Conservation (phyloP, 78 protist genomes). For the Polysphondylium violaceum region DNA sequence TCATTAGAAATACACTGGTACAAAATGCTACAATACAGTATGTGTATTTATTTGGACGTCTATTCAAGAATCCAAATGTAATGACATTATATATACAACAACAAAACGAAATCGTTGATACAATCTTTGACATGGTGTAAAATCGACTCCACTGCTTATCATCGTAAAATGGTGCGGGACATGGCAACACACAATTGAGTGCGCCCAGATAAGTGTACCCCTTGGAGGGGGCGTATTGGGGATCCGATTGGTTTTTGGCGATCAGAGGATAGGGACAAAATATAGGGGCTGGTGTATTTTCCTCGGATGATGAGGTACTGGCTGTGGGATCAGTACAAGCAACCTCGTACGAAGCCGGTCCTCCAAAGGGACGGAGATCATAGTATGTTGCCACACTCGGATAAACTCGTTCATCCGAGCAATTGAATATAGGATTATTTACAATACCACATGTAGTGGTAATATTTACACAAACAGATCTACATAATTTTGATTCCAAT, state of each 20-base stretch:
- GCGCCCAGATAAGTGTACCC: slow-evolving; percentile 18
- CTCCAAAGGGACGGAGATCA: neutral
- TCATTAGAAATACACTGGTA: neutral
- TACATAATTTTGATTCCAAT: neutral
- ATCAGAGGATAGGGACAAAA: slow-evolving; percentile 8
- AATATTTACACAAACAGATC: slow-evolving; percentile 5
- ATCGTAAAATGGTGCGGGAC: slow-evolving; percentile 32
- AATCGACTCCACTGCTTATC: slow-evolving; percentile 26
- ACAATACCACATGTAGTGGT: neutral
- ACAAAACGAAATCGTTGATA: slow-evolving; percentile 48
- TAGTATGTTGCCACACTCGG: neutral
- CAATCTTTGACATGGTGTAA: slow-evolving; percentile 15
- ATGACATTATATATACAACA: slow-evolving; percentile 28
- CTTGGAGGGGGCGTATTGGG: neutral
- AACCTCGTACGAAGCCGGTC: neutral
- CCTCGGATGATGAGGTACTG: neutral
- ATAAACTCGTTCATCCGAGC: neutral
- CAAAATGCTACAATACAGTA: slow-evolving; percentile 43
- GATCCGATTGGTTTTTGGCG: neutral
- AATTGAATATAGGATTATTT: neutral
- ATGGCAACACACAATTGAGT: slow-evolving; percentile 33
- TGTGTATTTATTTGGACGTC: slow-evolving; percentile 7
- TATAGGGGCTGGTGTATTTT: neutral
- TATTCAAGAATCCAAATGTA: slow-evolving; percentile 40
- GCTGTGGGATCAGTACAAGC: neutral